Conservation (phyloP, 2,329 filamentous ascomycete genomes). For the Penicillium sp. region DNA sequence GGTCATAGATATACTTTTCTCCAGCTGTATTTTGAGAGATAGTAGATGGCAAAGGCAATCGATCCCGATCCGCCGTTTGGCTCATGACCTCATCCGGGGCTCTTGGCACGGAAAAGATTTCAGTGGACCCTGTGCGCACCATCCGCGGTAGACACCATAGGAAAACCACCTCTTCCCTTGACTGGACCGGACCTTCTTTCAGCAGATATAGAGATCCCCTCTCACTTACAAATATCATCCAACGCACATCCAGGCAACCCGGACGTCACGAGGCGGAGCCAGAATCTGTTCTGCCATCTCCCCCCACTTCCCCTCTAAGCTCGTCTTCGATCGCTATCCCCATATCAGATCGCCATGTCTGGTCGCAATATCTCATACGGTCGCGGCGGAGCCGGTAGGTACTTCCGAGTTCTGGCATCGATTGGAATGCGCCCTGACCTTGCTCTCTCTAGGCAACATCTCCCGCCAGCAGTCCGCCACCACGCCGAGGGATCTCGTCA, state of each 20-base stretch:
- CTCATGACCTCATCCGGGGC: slow-evolving; percentile 14
- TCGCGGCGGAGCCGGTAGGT: slow-evolving; percentile 70
- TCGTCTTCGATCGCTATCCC: neutral
- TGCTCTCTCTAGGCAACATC: slow-evolving; percentile 59
- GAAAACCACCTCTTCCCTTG: neutral
- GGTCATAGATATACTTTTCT: neutral
- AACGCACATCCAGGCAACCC: neutral
- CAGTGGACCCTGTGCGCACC: neutral
- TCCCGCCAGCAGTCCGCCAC: slow-evolving; percentile 52
- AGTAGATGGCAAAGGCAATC: neutral
- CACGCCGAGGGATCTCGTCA: slow-evolving; percentile 67
- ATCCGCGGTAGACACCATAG: neutral
- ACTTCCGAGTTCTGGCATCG: neutral
- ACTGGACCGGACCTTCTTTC: neutral
- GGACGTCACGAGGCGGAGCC: slow-evolving; percentile 7
- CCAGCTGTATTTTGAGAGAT: neutral
- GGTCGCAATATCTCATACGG: slow-evolving; percentile 61
- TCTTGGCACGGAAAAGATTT: slow-evolving; percentile 17
- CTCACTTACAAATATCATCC: neutral
- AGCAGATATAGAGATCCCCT: neutral
- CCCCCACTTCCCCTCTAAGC: neutral
- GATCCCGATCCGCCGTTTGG: neutral
- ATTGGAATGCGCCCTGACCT: neutral
- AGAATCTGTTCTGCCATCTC: slow-evolving; percentile 10
- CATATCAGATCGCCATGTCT: slow-evolving; percentile 15